A percentile compares a stretch with the other conserved stretches of the same genome.
Conservation (phyloP, 2,329 filamentous ascomycete species). For the Paraphaeosphaeria sporulosa region DNA sequence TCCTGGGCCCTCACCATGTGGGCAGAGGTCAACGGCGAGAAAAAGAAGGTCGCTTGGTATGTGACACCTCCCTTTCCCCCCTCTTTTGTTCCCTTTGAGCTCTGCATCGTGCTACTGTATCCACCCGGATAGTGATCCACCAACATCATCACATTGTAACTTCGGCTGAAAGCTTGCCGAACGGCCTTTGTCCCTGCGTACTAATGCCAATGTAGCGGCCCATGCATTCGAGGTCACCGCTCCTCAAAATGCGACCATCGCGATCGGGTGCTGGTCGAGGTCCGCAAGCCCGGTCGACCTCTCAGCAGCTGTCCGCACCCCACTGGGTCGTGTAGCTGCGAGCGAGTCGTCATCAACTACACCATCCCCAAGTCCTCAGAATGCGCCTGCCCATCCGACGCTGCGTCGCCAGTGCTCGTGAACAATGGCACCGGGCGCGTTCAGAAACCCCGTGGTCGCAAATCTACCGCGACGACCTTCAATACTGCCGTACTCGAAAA, state of each 20-base stretch:
- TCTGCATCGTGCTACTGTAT: too few species aligned
- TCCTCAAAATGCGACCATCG: constrained; percentile 77
- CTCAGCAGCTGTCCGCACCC: constrained; percentile 74
- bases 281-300: constrained; percentile 75
- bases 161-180: not conserved
- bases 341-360: constrained; percentile 64
- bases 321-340: constrained; percentile 67
- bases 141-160: not conserved
- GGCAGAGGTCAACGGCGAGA: constrained; percentile 68
- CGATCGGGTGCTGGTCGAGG: constrained; percentile 73
- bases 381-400: constrained; percentile 47
- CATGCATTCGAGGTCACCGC: constrained; percentile 78
- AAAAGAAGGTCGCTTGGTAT: constrained; percentile 80
- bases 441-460: constrained; percentile 41
- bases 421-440: constrained; percentile 38
- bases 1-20: constrained; percentile 61
- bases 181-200: constrained; percentile 3
- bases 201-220: constrained; percentile 61
- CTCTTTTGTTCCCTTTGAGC: not conserved
- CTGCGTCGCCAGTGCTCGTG: constrained; percentile 30
- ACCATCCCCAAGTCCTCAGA: constrained; percentile 52
- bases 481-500: constrained; percentile 42
- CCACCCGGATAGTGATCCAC: not conserved
- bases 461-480: constrained; percentile 32
- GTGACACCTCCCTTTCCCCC: constrained; percentile 37